These are phyloP conservation scores for Evernia prunastri DNA, from an alignment of 495 filamentous ascomycete species.

Conservation along the genomic window DNA sequence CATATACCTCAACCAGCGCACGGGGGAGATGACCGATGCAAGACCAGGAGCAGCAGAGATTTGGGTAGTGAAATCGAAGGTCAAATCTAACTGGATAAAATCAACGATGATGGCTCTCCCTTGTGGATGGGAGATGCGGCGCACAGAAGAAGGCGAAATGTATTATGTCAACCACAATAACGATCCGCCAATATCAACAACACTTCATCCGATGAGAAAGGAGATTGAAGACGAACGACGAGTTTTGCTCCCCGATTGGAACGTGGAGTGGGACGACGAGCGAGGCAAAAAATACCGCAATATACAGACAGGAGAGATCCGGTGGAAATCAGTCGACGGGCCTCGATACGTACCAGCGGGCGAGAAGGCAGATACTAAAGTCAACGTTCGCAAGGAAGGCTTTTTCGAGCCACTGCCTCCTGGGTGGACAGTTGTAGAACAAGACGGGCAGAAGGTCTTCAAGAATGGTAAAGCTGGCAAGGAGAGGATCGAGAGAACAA, in stretches of 20 bases:
- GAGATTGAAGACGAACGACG: slow-evolving; percentile 16
- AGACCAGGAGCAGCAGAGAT: slow-evolving; percentile 14
- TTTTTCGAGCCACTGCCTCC: slow-evolving; percentile 18
- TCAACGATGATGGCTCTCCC: slow-evolving; percentile 18
- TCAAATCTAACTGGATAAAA: slow-evolving; percentile 13
- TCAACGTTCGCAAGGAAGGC: neutral
- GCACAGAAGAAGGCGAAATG: slow-evolving; percentile 16
- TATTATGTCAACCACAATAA: slow-evolving; percentile 15
- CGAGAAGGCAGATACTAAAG: slow-evolving; percentile 4
- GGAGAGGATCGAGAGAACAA: slow-evolving; percentile 15
- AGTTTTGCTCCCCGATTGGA: slow-evolving; percentile 16
- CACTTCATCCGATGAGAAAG: slow-evolving; percentile 15
- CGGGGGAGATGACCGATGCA: slow-evolving; percentile 5
- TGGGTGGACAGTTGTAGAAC: slow-evolving; percentile 7
- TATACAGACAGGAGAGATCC: slow-evolving; percentile 8
- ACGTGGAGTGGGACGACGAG: slow-evolving; percentile 19
- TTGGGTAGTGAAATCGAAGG: slow-evolving; percentile 13
- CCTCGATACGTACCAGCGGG: neutral
- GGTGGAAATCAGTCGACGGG: slow-evolving; percentile 17
- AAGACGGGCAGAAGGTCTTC: slow-evolving; percentile 11
- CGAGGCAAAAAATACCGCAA: slow-evolving; percentile 20
- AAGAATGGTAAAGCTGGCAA: slow-evolving; percentile 9
- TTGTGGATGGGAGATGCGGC: slow-evolving; percentile 19
- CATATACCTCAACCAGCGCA: slow-evolving; percentile 9
- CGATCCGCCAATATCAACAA: slow-evolving; percentile 15